Conservation (phyloP, 2,329 filamentous ascomycete genomes). For the Phaeosphaeria sp. region DNA sequence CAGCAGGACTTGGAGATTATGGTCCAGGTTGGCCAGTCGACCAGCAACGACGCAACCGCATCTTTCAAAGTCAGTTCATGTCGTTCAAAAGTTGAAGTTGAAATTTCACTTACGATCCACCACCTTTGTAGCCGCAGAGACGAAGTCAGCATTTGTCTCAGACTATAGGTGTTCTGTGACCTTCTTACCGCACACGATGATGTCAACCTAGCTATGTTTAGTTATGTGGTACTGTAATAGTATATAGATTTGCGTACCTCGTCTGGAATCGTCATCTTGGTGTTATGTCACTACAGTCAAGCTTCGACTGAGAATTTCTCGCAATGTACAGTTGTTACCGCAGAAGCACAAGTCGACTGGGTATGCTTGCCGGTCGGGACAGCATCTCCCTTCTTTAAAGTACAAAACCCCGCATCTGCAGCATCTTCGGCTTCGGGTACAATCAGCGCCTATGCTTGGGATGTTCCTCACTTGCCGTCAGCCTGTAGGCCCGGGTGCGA, state of each 20-base stretch:
- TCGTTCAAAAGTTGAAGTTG: not conserved
- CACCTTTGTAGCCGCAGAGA: slow-evolving; percentile 35
- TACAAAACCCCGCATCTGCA: slow-evolving; percentile 39
- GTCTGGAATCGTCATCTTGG: slow-evolving; percentile 69
- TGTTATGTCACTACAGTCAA: slow-evolving; percentile 5
- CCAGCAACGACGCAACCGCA: slow-evolving; percentile 60
- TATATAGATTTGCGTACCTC: slow-evolving; percentile 53
- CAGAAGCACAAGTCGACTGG: slow-evolving; percentile 42
- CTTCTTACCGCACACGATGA: slow-evolving; percentile 70
- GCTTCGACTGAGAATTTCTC: slow-evolving; percentile 3
- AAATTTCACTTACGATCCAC: slow-evolving; percentile 59
- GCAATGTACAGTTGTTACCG: slow-evolving; percentile 17
- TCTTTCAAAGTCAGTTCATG: slow-evolving; percentile 4
- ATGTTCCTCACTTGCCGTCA: slow-evolving; percentile 19
- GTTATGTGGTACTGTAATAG: slow-evolving; percentile 6
- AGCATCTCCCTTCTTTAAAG: slow-evolving; percentile 35
- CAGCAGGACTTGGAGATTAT: slow-evolving; percentile 72
- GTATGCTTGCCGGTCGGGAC: slow-evolving; percentile 19
- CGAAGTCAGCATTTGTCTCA: not conserved
- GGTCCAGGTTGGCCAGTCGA: slow-evolving; percentile 76
- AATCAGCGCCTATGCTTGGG: slow-evolving; percentile 27
- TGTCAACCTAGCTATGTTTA: slow-evolving; percentile 62
- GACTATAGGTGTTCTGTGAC: not conserved
- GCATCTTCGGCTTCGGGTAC: slow-evolving; percentile 29
- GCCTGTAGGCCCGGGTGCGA: slow-evolving; percentile 10